Conservation (phyloP, 129 eudicot species). For the Artemisia annua region DNA sequence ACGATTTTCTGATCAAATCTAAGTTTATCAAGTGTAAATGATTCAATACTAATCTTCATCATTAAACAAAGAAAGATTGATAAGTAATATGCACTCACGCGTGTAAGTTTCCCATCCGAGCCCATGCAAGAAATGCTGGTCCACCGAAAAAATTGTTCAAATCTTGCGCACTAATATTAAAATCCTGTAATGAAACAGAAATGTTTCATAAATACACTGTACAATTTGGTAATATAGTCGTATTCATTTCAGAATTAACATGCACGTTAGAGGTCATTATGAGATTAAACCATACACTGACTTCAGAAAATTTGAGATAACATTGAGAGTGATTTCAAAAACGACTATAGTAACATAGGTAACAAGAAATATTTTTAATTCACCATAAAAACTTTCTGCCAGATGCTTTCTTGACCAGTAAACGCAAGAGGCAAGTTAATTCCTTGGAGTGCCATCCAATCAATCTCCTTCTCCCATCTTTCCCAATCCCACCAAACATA, state of each 20-base stretch:
- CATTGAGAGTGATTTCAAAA: neutral
- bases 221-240: neutral
- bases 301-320: constrained; percentile 1
- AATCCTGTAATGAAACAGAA: constrained; percentile 46
- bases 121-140: constrained; percentile 99
- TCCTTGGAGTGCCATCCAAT: constrained; percentile 99
- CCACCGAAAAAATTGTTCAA: constrained; percentile 91
- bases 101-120: constrained; percentile 99
- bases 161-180: constrained; percentile 64
- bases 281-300: neutral
- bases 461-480: constrained; percentile 98
- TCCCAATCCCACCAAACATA: constrained; percentile 99
- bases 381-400: constrained; percentile 98
- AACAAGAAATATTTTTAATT: constrained; percentile 27
- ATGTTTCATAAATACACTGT: constrained; percentile 14
- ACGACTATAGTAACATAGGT: constrained; percentile 1
- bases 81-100: constrained; percentile 48
- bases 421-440: constrained; percentile 90
- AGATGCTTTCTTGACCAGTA: constrained; percentile 90
- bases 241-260: too few relatives aligned
- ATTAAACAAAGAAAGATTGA: constrained; percentile 6
- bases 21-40: constrained; percentile 1
- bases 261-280: too few relatives aligned
- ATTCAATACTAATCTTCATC: neutral
- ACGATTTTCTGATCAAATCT: neutral